Evolutionary conservation across 306 rosid genomes (phyloP).

Genomic region (Vicia faba): DNA sequence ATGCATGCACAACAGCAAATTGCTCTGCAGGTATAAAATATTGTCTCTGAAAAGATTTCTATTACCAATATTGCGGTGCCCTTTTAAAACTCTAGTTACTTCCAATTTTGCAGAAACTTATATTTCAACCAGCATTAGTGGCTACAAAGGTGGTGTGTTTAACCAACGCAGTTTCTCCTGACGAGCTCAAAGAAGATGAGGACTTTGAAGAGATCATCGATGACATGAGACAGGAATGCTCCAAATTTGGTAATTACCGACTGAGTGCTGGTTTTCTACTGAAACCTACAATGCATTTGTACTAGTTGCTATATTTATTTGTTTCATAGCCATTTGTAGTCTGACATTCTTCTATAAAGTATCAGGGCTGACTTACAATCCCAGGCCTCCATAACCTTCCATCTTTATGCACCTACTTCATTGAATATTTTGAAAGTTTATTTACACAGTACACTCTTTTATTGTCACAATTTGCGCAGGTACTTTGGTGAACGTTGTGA

Average conservation of each 20-base stretch:
- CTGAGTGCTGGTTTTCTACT: neutral
- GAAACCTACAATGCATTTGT: slow-evolving; percentile 33
- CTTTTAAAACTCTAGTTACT: slow-evolving; percentile 8
- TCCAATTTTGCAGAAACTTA: slow-evolving; percentile 64
- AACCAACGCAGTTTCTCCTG: slow-evolving; percentile 74
- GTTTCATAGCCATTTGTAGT: slow-evolving; percentile 77
- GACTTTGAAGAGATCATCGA: slow-evolving; percentile 88
- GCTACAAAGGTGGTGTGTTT: slow-evolving; percentile 89
- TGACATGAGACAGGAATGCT: slow-evolving; percentile 92
- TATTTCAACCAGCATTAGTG: slow-evolving; percentile 75
- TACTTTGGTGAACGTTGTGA: slow-evolving; percentile 67
- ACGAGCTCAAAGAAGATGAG: slow-evolving; percentile 90
- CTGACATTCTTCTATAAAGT: slow-evolving; percentile 80
- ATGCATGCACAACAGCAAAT: slow-evolving; percentile 98
- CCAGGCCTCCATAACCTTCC: slow-evolving; percentile 71
- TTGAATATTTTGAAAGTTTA: slow-evolving; percentile 15
- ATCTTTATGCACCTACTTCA: slow-evolving; percentile 42
- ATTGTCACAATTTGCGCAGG: slow-evolving; percentile 59
- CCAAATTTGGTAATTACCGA: slow-evolving; percentile 69
- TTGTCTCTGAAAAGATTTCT: neutral
- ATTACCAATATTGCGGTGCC: slow-evolving; percentile 32
- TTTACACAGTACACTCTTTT: slow-evolving; percentile 26
- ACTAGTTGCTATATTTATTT: slow-evolving; percentile 55
- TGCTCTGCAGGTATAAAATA: slow-evolving; percentile 78
- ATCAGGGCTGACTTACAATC: slow-evolving; percentile 79